Conservation (phyloP, 1,284 basidiomycete species). For the Stygiomarasmius scandens region DNA sequence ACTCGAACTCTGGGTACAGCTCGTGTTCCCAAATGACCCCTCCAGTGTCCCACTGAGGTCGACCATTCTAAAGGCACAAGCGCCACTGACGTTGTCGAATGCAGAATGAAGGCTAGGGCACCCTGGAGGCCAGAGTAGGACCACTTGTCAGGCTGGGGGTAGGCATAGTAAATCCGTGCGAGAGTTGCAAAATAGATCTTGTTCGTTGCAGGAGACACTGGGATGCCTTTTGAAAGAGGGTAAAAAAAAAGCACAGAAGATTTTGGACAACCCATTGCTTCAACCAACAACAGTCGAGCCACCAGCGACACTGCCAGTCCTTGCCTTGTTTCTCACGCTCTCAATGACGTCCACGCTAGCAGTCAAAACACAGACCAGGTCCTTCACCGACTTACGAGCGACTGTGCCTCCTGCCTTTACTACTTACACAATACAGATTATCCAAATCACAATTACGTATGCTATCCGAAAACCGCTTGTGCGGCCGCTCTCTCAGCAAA, state of each 20-base stretch:
- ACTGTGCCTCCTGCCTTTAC: too few relatives aligned
- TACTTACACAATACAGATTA: too few relatives aligned
- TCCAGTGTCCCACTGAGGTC: constrained; percentile 81
- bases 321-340: too few relatives aligned
- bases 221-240: too few relatives aligned
- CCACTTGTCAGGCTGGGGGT: constrained; percentile 79
- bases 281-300: too few relatives aligned
- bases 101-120: constrained; percentile 71
- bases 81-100: constrained; percentile 64
- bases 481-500: constrained; percentile 70
- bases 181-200: constrained; percentile 83
- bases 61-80: constrained; percentile 75
- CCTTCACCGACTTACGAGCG: too few relatives aligned
- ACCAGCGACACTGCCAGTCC: too few relatives aligned
- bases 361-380: too few relatives aligned
- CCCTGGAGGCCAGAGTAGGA: constrained; percentile 86
- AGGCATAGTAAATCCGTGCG: constrained; percentile 86
- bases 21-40: constrained; percentile 96
- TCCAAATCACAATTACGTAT: too few relatives aligned
- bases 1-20: constrained; percentile 84
- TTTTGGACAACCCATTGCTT: too few relatives aligned
- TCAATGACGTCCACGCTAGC: too few relatives aligned
- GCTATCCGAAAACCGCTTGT: constrained; percentile 62
- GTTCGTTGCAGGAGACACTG: constrained; percentile 42
- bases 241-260: too few relatives aligned